Evolutionary conservation across 177 flowering plant genomes (phyloP), one percentile per base, ranked within the genome.

Genomic region (Vitis hybrid): DNA sequence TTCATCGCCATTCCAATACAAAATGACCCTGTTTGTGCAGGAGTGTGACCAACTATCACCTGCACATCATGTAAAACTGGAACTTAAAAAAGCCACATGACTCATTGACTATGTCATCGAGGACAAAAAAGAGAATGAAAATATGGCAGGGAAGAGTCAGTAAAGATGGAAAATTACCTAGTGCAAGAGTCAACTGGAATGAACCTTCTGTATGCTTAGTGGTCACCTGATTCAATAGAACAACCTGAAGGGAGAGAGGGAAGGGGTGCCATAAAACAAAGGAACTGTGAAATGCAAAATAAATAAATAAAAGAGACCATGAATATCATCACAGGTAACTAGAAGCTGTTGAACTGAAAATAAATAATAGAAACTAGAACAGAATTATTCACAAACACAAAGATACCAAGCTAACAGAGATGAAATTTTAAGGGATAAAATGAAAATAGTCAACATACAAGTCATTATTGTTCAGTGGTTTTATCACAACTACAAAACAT

Each of bases 41-140:
- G 90, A 84, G 79, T 91, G 98, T 15, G 98, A 87, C 97, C 98
- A 95, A 80, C 93, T 93, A 74, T 93, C 97, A 65, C 99, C 97
- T 95, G 84, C 19, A 65, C 54, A 69, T 62, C 24, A 72, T 15
- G 18, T 69, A 56, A 12, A 58, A 63, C 19, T 52, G 9, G 3
- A 51, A 35, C 35, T 11, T 50, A 9, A 56, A 71, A 21, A 54
- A 64, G 18, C 6, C 11, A n/a, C 1, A 21, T 15, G 6, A 56
- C 9, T 2, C 10, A 19, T 1, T 12, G 52, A 66, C 17, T 12
- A 62, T 19, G 65, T 5, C 12, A 46, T 6, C 8, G 48, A 50
- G 52, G 19, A n/a, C 5, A 17, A 75, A 11, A 56, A 15, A 8
- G 14, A 51, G 46, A 6, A 30, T 17, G 58, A 19, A 56, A 66